These are phyloP conservation scores for Boletus chippewaensis DNA, from an alignment of 1,284 basidiomycete genomes.

Conservation along the genomic window DNA sequence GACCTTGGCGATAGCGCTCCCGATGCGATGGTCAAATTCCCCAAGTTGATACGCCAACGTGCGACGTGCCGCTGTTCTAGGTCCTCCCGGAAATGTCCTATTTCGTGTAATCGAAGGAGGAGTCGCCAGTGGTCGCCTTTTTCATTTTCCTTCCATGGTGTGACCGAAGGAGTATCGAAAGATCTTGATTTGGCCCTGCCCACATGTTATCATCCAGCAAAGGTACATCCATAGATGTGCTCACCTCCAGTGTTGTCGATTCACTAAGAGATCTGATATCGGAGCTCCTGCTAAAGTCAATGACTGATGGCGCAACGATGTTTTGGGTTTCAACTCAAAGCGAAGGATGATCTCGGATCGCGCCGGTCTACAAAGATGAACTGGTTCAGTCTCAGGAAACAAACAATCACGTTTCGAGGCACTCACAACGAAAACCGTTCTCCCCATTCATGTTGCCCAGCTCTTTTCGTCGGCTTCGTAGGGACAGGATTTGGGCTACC, in stretches of 20 bases:
- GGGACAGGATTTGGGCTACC: constrained; percentile 6
- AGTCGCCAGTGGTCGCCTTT: constrained; percentile 16
- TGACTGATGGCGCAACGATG: constrained; percentile 6
- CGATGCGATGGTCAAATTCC: constrained; percentile 28
- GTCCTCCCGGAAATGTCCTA: constrained; percentile 1
- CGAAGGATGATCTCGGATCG: constrained; percentile 17
- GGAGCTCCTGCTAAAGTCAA: constrained; percentile 15
- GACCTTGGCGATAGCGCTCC: constrained; percentile 23
- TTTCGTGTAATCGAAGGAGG: constrained; percentile 18
- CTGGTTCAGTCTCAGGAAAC: not conserved
- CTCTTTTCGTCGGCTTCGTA: constrained; percentile 15
- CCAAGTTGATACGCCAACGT: constrained; percentile 30
- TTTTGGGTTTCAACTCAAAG: constrained; percentile 25
- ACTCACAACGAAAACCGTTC: constrained; percentile 22
- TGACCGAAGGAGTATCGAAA: constrained; percentile 18
- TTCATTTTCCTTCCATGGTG: not conserved
- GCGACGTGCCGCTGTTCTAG: constrained; percentile 9
- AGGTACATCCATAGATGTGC: not conserved
- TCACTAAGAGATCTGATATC: constrained; percentile 18
- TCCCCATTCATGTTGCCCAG: constrained; percentile 20
- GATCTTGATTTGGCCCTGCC: constrained; percentile 13
- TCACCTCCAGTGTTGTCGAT: constrained; percentile 11
- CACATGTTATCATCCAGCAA: not conserved
- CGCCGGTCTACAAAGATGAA: constrained; percentile 8
- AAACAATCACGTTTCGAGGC: not conserved